Conservation (phyloP, 2,329 filamentous ascomycete species). For the Ceratocystis lukuohia region DNA sequence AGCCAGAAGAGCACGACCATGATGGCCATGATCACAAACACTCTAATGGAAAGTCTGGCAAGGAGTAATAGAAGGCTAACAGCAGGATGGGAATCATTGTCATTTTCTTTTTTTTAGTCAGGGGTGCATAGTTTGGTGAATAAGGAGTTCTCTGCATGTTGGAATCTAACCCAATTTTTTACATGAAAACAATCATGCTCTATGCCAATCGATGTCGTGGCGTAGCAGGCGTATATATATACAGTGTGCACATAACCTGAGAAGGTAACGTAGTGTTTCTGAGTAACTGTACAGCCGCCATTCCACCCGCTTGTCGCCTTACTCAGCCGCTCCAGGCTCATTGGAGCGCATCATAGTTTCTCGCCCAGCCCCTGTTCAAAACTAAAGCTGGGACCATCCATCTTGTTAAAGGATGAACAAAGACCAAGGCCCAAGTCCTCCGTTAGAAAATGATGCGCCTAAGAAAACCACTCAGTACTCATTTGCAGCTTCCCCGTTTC, state of each 20-base stretch:
- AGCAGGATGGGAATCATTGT: neutral
- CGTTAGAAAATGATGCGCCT: neutral
- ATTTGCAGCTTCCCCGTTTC: neutral
- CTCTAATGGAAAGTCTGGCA: slow-evolving; percentile 20
- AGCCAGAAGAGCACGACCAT: slow-evolving; percentile 31
- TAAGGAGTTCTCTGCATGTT: neutral
- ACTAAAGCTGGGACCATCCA: neutral
- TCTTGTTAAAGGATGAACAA: neutral
- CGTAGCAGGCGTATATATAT: too few species aligned
- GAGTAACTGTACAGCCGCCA: neutral
- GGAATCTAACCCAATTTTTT: neutral
- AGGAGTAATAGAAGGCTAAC: slow-evolving; percentile 13
- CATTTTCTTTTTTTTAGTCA: neutral
- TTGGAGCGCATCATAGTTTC: neutral
- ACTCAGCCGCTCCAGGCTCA: neutral
- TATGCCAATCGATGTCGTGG: too few species aligned
- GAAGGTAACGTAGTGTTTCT: neutral
- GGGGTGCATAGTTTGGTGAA: slow-evolving; percentile 4
- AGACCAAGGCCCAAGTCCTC: neutral
- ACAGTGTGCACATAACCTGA: neutral
- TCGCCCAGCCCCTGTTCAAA: neutral
- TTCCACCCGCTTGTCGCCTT: neutral
- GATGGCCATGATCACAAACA: slow-evolving; percentile 28
- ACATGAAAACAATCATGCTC: too few species aligned
- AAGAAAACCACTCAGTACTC: neutral